phyloP scores from a whole-genome alignment of 2,329 filamentous ascomycete genomes.

The Coniochaeta sp. region DNA sequence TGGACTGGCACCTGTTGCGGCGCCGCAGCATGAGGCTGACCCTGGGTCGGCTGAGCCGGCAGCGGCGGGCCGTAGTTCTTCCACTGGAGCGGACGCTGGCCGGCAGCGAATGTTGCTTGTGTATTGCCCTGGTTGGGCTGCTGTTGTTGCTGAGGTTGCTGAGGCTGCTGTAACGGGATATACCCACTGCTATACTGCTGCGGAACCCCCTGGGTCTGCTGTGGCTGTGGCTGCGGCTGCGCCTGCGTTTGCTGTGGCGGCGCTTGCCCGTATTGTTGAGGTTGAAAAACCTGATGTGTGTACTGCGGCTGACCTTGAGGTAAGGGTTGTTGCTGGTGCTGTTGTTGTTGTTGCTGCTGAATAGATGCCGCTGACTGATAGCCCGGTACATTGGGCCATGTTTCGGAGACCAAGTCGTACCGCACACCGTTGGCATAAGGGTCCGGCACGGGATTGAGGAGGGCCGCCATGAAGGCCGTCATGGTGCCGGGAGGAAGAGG shows the following conservation, averaged over 20 bases:
- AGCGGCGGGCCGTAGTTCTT: neutral
- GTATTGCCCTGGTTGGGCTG: neutral
- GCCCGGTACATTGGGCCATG: neutral
- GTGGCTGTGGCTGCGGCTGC: neutral
- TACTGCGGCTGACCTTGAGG: neutral
- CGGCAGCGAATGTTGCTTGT: neutral
- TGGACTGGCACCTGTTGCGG: neutral
- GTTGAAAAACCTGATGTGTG: neutral
- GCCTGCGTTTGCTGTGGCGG: neutral
- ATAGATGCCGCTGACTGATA: neutral
- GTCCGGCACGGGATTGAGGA: slow-evolving; percentile 9
- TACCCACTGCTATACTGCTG: too few species aligned
- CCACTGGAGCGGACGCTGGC: neutral
- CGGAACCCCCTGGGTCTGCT: too few species aligned
- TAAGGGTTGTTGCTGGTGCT: slow-evolving; percentile 6
- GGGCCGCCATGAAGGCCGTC: slow-evolving; percentile 3
- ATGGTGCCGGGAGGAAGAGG: neutral
- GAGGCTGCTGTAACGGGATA: too few species aligned
- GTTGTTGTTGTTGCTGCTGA: slow-evolving; percentile 1
- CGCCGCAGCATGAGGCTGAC: neutral
- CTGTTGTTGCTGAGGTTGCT: neutral
- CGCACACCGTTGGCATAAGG: slow-evolving; percentile 3
- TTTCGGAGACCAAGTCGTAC: neutral
- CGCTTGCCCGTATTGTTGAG: neutral
- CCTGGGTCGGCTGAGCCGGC: neutral